These are phyloP conservation scores for Schrenkiella parvula DNA, from an alignment of 345 rosid species.

Conservation along the genomic window DNA sequence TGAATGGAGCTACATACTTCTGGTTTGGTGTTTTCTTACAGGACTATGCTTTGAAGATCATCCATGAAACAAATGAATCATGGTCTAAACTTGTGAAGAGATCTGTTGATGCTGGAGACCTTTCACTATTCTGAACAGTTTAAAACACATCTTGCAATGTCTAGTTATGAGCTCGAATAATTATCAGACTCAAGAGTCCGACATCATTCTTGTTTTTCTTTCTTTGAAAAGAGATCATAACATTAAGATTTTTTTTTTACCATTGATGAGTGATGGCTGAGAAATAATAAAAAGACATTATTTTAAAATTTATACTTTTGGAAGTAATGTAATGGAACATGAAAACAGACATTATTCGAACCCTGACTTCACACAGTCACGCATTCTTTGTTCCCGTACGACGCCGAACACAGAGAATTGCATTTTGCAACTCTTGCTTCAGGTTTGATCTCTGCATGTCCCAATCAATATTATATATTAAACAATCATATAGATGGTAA, in stretches of 20 bases:
- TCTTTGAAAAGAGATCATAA: background rate
- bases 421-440: too few species aligned
- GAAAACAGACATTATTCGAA: background rate
- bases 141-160: background rate
- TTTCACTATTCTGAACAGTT: constrained; percentile 45
- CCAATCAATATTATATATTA: too few species aligned
- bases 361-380: too few species aligned
- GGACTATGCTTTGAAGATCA: constrained; percentile 83
- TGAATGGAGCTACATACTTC: background rate
- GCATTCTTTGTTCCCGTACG: too few species aligned
- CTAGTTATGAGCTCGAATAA: background rate
- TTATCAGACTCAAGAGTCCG: background rate
- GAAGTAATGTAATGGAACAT: background rate
- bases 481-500: too few species aligned
- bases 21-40: constrained; percentile 23
- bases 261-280: constrained; percentile 10
- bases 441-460: too few species aligned
- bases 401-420: too few species aligned
- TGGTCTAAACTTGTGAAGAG: constrained; percentile 86
- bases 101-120: constrained; percentile 57
- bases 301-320: background rate
- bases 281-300: background rate
- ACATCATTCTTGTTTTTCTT: constrained; percentile 14
- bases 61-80: constrained; percentile 72
- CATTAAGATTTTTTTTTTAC: constrained; percentile 15